Base-by-base conservation (phyloP, 306 rosid species). In the Vigna angularis region DNA sequence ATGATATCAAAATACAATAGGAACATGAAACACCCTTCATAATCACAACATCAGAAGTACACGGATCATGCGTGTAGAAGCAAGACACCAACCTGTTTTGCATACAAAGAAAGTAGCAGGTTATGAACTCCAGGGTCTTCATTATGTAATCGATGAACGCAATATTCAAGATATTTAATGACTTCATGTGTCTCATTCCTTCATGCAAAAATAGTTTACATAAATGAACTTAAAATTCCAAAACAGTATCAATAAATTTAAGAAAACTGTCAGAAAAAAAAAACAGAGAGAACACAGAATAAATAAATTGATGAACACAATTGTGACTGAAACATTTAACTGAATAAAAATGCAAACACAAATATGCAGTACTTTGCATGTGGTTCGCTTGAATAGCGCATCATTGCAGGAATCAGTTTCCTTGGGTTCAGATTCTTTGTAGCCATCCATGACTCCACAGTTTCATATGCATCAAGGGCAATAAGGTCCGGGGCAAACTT, bases 131-230 rank as follows among this genome's bases (percentile, higher is more conserved):
- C 98, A 44, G 98, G 96, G 76, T 95, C 98, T 88, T 95, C 98
- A 82, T 95, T 95, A 76, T 91, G 91, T 85, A 95, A 89, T 67
- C 88, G 88, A 85, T 95, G 97, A 83, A 91, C 97, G 82, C 98
- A 91, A 70, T 89, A 87, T 78, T 95, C 98, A 88, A 92, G 91
- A 85, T 95, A 95, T 75, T 95, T 95, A 74, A 95, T 95, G 84
- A 92, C 98, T 84, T 95, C 98, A 13, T 95, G 98, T 12, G 98
- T 95, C 88, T 95, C 98, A 78, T 95, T 95, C 94, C 98, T 95
- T 91, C 82, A 83, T 74, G 66, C 65, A 65, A 69, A 85, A 66
- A 59, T 20, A 77, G 72, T 18, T 72, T n/a, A 79, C 16, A 65
- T 55, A 68, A 62, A 67, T 28, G 24, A 75, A 79, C 45, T 36